Percentiles rank a stretch among this genome's conserved stretches.
Conservation (phyloP, 129 eudicot genomes). For the Ambrosia trifida region DNA sequence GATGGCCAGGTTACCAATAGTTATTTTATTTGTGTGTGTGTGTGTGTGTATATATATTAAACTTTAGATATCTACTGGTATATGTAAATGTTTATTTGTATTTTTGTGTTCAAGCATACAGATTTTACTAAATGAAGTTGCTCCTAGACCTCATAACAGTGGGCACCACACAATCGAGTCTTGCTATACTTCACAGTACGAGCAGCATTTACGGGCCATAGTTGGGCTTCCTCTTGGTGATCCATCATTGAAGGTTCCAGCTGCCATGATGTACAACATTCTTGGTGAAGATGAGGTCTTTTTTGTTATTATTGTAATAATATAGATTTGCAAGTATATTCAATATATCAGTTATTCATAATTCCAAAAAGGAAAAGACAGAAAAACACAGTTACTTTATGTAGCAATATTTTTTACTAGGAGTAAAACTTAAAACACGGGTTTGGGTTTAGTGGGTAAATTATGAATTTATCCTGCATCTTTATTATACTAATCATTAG, state of each 20-base stretch:
- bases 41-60: neutral
- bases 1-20: slow-evolving; percentile 65
- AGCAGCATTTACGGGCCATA: slow-evolving; percentile 94
- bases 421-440: neutral
- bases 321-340: neutral
- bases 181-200: slow-evolving; percentile 88
- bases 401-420: neutral
- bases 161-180: slow-evolving; percentile 95
- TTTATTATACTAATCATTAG: neutral
- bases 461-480: neutral
- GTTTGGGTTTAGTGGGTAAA: neutral
- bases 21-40: neutral
- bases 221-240: slow-evolving; percentile 98
- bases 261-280: slow-evolving; percentile 94
- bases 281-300: slow-evolving; percentile 92
- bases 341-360: neutral
- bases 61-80: neutral
- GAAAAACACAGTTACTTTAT: slow-evolving; percentile 1
- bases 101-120: slow-evolving; percentile 26
- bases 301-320: neutral
- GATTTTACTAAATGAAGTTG: slow-evolving; percentile 95
- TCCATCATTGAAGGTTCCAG: slow-evolving; percentile 93
- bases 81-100: slow-evolving; percentile 7
- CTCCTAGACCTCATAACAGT: slow-evolving; percentile 98
- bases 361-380: neutral